These are phyloP conservation scores for Agapanthus africanus DNA, from an alignment of 106 monocot genomes.

Conservation along the genomic window DNA sequence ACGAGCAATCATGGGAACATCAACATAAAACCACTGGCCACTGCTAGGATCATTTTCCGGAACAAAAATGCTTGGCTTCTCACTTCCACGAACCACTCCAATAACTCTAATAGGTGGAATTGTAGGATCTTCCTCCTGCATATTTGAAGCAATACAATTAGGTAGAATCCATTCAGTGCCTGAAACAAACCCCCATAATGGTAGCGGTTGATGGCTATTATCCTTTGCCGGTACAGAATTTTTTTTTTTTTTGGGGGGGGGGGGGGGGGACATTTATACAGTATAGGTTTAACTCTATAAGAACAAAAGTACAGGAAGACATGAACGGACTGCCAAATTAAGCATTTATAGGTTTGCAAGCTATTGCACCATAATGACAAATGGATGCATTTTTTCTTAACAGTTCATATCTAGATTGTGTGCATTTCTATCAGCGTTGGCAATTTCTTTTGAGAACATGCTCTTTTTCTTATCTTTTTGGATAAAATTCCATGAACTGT, in stretches of 20 bases:
- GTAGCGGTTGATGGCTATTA: background rate
- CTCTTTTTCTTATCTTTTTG: too few species aligned
- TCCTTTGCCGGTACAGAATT: background rate
- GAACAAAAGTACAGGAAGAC: background rate
- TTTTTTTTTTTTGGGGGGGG: too few species aligned
- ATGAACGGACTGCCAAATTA: background rate
- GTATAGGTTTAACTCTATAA: background rate
- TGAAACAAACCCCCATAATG: background rate
- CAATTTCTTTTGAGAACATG: background rate
- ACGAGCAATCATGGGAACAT: constrained; percentile 69
- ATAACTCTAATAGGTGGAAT: constrained; percentile 37
- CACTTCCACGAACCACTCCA: constrained; percentile 86
- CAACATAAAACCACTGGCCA: constrained; percentile 91
- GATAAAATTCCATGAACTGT: too few species aligned
- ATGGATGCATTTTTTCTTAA: background rate
- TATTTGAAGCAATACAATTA: background rate
- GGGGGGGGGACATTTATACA: background rate
- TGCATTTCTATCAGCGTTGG: background rate
- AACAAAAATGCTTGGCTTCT: constrained; percentile 88
- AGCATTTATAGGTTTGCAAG: background rate
- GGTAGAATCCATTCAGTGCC: background rate
- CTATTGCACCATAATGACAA: background rate
- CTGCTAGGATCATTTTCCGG: constrained; percentile 67
- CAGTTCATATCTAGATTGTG: background rate
- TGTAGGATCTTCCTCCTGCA: constrained; percentile 31